Evolutionary conservation across 495 filamentous ascomycete genomes (phyloP).

Genomic region (Trypethelium eluteriae): DNA sequence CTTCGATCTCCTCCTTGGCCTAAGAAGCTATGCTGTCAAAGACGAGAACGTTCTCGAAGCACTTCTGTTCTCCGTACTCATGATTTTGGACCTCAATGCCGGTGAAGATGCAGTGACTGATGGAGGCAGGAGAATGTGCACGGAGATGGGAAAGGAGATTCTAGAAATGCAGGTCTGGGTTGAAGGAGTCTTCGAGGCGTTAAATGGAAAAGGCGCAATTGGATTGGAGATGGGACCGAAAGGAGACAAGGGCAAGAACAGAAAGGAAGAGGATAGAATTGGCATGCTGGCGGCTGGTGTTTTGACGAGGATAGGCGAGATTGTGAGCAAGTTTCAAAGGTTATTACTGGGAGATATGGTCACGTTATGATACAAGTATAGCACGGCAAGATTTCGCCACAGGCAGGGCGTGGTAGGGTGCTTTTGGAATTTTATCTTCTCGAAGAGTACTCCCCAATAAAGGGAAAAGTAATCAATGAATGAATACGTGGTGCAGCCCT

Average conservation of each 20-base stretch:
- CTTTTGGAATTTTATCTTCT: no score
- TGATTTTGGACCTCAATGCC: constrained; percentile 73
- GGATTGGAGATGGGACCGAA: not conserved
- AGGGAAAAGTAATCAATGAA: no score
- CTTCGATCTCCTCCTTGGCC: constrained; percentile 55
- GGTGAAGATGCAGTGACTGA: constrained; percentile 33
- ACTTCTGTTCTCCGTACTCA: constrained; percentile 68
- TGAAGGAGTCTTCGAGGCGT: constrained; percentile 57
- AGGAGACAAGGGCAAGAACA: constrained; percentile 1
- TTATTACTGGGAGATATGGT: constrained; percentile 54
- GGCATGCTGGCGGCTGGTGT: constrained; percentile 74
- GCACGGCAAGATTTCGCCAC: no score
- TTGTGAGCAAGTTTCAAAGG: constrained; percentile 72
- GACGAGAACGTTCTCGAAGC: constrained; percentile 62
- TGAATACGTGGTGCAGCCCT: no score
- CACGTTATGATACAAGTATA: constrained; percentile 18
- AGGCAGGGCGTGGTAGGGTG: no score
- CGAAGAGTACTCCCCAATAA: no score
- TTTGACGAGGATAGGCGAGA: constrained; percentile 67
- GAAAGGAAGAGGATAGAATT: constrained; percentile 52
- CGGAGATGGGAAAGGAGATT: constrained; percentile 42
- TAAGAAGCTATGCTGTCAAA: constrained; percentile 35
- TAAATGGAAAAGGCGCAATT: constrained; percentile 40
- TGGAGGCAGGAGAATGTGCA: constrained; percentile 25
- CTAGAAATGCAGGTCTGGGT: constrained; percentile 63